phyloP scores from a whole-genome alignment of 345 rosid species.

The Aegle marmelos region DNA sequence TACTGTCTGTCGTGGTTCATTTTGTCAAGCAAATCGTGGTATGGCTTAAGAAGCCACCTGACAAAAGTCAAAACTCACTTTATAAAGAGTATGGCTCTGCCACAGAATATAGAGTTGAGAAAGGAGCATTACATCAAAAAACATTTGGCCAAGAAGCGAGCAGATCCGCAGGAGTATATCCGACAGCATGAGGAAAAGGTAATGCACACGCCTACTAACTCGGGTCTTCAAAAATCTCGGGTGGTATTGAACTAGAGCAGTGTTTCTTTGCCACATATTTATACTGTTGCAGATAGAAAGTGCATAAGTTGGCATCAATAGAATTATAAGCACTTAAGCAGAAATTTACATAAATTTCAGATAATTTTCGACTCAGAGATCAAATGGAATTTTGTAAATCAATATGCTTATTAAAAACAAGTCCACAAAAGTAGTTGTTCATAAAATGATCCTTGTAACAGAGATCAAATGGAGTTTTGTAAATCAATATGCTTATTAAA shows the following conservation, averaged over 20 bases:
- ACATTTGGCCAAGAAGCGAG: too few relatives aligned
- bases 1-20: not conserved
- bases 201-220: slow-evolving; percentile 2
- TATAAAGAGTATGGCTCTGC: not conserved
- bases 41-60: not conserved
- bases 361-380: too few relatives aligned
- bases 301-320: not conserved
- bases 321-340: not conserved
- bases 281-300: slow-evolving; percentile 11
- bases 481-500: too few relatives aligned
- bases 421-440: not conserved
- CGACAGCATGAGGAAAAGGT: not conserved
- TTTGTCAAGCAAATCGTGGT: not conserved
- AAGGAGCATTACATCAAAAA: too few relatives aligned
- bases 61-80: not conserved
- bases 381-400: too few relatives aligned
- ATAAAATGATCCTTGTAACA: too few relatives aligned
- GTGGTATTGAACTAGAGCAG: slow-evolving; percentile 16
- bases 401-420: not conserved
- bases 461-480: too few relatives aligned
- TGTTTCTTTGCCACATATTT: slow-evolving; percentile 27
- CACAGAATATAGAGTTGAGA: not conserved
- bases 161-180: too few relatives aligned
- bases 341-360: not conserved
- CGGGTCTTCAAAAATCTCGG: slow-evolving; percentile 8